phyloP scores from a whole-genome alignment of 225 moss, liverwort and hornwort species.

The Anthoceros angustus region DNA sequence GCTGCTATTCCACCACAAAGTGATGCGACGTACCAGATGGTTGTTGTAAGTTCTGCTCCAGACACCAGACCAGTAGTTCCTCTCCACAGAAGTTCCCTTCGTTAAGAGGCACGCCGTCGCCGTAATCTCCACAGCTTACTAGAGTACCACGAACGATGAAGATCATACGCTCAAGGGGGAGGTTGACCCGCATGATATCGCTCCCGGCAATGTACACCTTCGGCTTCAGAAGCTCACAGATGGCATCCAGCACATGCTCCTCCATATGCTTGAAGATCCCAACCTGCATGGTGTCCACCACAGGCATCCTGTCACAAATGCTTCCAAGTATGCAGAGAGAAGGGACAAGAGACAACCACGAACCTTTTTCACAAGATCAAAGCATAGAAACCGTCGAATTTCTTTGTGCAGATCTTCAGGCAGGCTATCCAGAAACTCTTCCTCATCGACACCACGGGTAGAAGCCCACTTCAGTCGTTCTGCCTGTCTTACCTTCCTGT shows the following conservation, averaged over 20 bases:
- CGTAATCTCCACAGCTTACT: constrained; percentile 35
- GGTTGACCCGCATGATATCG: constrained; percentile 37
- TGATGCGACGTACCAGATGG: not conserved
- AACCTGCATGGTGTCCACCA: constrained; percentile 26
- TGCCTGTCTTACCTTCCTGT: constrained; percentile 49
- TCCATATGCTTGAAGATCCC: constrained; percentile 46
- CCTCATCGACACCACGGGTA: constrained; percentile 54
- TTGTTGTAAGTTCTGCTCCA: not conserved
- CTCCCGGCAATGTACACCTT: constrained; percentile 41
- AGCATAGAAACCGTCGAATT: constrained; percentile 51
- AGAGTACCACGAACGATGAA: constrained; percentile 59
- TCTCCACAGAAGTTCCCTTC: not conserved
- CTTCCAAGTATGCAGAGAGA: not conserved
- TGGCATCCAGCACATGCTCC: constrained; percentile 39
- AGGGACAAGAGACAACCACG: not conserved
- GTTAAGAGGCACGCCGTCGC: not conserved
- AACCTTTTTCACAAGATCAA: constrained; percentile 57
- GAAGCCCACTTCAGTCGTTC: constrained; percentile 60
- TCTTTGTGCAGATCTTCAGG: constrained; percentile 57
- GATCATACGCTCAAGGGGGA: constrained; percentile 58
- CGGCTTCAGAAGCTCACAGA: constrained; percentile 54
- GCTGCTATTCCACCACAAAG: no score
- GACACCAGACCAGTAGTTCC: constrained; percentile 1
- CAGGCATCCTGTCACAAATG: not conserved
- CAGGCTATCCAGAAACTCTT: constrained; percentile 37